phyloP scores from a whole-genome alignment of 192 early-diverging fungal genomes.

The Neocallimastix lanati region DNA sequence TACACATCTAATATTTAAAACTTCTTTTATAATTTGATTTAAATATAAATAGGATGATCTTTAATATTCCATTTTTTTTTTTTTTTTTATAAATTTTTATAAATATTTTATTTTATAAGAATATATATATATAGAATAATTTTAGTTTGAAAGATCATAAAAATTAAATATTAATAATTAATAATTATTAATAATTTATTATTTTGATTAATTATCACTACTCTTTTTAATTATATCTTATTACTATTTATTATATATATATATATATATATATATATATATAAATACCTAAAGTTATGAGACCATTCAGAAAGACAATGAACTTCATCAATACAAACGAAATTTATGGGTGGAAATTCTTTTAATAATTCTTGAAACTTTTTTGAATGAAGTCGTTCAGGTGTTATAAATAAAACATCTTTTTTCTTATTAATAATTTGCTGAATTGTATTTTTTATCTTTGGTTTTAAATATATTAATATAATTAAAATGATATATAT shows the following conservation, averaged over 20 bases:
- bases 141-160: too few relatives aligned
- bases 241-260: too few relatives aligned
- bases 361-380: conserved; percentile 34
- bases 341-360: conserved; percentile 26
- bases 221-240: too few relatives aligned
- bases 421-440: conserved; percentile 21
- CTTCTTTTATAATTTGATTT: conserved; percentile 16
- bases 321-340: conserved; percentile 62
- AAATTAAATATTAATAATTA: too few relatives aligned
- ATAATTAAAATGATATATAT: too few relatives aligned
- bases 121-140: too few relatives aligned
- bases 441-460: conserved; percentile 13
- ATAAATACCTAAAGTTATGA: conserved; percentile 51
- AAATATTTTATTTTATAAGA: too few relatives aligned
- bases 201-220: too few relatives aligned
- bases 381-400: conserved; percentile 47
- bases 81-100: too few relatives aligned
- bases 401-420: conserved; percentile 56
- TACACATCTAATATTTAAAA: conserved; percentile 27
- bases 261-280: conserved; percentile 2
- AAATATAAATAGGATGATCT: conserved; percentile 40
- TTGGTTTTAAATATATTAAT: too few relatives aligned
- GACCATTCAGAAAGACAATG: conserved; percentile 77
- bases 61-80: too few relatives aligned
- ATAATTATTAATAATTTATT: too few relatives aligned